Conservation (phyloP, 164 flowering plant species). For the Magnolia officinalis region DNA sequence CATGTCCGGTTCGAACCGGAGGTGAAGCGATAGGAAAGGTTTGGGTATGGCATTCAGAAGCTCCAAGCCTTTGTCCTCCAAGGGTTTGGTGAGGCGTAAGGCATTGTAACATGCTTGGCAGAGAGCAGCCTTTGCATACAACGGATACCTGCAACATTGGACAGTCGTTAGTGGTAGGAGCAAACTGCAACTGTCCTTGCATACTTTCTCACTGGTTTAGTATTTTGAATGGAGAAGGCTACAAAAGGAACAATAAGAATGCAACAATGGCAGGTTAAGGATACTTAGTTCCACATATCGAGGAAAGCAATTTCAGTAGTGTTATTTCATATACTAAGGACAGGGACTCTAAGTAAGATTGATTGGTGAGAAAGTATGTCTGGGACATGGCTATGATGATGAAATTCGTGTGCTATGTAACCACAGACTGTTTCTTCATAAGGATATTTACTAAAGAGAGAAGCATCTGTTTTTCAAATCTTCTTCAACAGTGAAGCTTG, state of each 20-base stretch:
- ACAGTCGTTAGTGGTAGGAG: neutral
- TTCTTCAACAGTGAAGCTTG: too few relatives aligned
- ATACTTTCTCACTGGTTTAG: neutral
- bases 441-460: too few relatives aligned
- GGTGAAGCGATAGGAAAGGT: constrained; percentile 90
- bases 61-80: constrained; percentile 65
- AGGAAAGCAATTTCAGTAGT: too few relatives aligned
- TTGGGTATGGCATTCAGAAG: constrained; percentile 86
- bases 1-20: constrained; percentile 98
- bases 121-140: constrained; percentile 74
- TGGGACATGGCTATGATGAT: too few relatives aligned
- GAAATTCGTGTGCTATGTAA: too few relatives aligned
- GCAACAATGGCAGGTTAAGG: neutral
- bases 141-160: constrained; percentile 54
- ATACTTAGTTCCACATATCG: neutral
- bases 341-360: too few relatives aligned
- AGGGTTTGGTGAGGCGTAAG: constrained; percentile 52
- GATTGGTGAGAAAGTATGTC: too few relatives aligned
- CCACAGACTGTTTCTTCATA: too few relatives aligned
- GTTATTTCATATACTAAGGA: too few relatives aligned
- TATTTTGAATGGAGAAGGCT: neutral
- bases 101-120: constrained; percentile 92
- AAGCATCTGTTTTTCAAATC: too few relatives aligned
- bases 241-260: neutral
- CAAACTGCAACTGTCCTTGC: neutral